Evolutionary conservation across 106 monocot species (phyloP).

Genomic region (Dendrobium huoshanense): DNA sequence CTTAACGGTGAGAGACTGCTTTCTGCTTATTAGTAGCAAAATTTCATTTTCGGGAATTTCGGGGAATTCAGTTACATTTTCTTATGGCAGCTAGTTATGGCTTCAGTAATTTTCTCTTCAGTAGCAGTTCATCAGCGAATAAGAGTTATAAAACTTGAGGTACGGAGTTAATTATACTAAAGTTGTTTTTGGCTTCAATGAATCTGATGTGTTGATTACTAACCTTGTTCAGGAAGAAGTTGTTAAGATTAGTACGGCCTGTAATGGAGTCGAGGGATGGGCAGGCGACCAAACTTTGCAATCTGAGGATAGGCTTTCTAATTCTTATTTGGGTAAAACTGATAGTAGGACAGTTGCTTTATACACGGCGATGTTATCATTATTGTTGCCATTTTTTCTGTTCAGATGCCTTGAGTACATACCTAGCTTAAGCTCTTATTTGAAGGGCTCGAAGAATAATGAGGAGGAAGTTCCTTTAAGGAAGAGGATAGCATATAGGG

Average conservation of each 20-base stretch:
- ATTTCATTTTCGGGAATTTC: background rate
- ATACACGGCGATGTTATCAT: constrained; percentile 36
- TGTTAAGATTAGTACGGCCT: constrained; percentile 27
- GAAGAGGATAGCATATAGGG: constrained; percentile 90
- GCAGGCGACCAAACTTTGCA: constrained; percentile 10
- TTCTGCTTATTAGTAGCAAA: background rate
- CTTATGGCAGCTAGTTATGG: constrained; percentile 43
- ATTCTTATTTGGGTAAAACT: constrained; percentile 18
- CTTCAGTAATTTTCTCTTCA: constrained; percentile 19
- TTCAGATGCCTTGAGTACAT: constrained; percentile 48
- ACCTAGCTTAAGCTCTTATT: constrained; percentile 24
- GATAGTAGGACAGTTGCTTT: constrained; percentile 39
- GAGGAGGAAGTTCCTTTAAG: constrained; percentile 78
- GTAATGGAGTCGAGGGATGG: constrained; percentile 11
- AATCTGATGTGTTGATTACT: constrained; percentile 6
- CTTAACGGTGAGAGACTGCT: constrained; percentile 24
- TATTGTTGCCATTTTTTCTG: constrained; percentile 45
- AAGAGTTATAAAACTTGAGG: constrained; percentile 53
- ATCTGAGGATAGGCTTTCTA: constrained; percentile 8
- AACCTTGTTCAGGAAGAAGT: constrained; percentile 44
- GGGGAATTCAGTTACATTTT: background rate
- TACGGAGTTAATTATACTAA: constrained; percentile 6
- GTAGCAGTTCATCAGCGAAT: constrained; percentile 43
- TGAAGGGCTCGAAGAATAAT: constrained; percentile 17
- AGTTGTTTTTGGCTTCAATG: background rate